phyloP scores from a whole-genome alignment of 257 asterid genomes.

The Petrea volubilis region DNA sequence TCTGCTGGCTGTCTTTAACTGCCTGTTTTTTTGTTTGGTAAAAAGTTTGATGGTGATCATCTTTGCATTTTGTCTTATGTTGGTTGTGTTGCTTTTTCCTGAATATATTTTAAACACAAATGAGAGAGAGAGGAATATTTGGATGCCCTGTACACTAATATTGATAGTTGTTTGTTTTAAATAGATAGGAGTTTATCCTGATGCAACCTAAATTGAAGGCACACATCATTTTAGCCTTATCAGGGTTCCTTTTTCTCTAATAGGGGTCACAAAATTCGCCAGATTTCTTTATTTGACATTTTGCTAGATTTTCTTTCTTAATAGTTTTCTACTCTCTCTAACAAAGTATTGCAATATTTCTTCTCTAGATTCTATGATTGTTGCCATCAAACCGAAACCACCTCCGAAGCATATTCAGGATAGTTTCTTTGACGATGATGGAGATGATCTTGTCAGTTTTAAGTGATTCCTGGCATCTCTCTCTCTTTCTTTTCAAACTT shows the following conservation, averaged over 20 bases:
- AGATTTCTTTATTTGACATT: conserved; percentile 5
- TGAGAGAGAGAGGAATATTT: not conserved
- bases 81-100: not conserved
- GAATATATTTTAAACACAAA: not conserved
- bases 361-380: conserved; percentile 65
- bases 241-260: not conserved
- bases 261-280: not conserved
- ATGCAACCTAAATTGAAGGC: not conserved
- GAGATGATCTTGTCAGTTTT: conserved; percentile 76
- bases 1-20: not conserved
- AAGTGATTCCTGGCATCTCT: conserved; percentile 13
- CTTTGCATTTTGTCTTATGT: not conserved
- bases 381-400: conserved; percentile 82
- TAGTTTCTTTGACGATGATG: conserved; percentile 64
- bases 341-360: conserved; percentile 17
- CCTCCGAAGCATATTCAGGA: conserved; percentile 66
- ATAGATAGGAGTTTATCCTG: not conserved
- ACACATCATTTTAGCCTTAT: not conserved
- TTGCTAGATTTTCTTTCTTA: not conserved
- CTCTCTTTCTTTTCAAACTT: not conserved
- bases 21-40: not conserved
- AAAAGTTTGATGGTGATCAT: conserved; percentile 3
- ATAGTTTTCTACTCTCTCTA: conserved; percentile 4
- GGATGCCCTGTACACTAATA: not conserved
- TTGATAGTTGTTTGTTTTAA: not conserved